Conservation (phyloP, 768 basidiomycete genomes). For the Kwoniella sp. region DNA sequence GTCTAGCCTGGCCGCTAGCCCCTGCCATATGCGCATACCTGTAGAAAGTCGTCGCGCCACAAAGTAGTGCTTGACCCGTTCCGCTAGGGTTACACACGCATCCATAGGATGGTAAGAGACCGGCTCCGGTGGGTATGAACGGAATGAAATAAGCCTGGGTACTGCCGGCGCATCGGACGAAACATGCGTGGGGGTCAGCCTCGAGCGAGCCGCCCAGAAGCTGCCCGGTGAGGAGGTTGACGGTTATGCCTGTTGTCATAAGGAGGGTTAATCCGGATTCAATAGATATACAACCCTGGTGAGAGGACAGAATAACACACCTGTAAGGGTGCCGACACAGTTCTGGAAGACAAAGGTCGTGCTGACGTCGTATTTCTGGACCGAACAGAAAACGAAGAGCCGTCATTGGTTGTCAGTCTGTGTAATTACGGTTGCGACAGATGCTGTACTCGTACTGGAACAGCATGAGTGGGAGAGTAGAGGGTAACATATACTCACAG, state of each 20-base stretch:
- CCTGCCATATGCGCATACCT: constrained; percentile 8
- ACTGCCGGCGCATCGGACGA: constrained; percentile 9
- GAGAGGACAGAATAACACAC: too few relatives aligned
- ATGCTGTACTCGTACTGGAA: too few relatives aligned
- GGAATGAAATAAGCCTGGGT: constrained; percentile 15
- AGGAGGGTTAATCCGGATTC: too few relatives aligned
- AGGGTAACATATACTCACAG: background rate
- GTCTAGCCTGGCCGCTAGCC: constrained; percentile 12
- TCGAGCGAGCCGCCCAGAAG: constrained; percentile 8
- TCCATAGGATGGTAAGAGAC: constrained; percentile 3
- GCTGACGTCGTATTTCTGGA: constrained; percentile 5
- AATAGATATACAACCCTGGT: too few relatives aligned
- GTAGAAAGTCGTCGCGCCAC: constrained; percentile 4
- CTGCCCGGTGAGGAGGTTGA: background rate
- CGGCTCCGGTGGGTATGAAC: constrained; percentile 6
- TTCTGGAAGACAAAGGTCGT: constrained; percentile 9
- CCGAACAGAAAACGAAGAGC: too few relatives aligned
- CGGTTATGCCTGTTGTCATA: too few relatives aligned
- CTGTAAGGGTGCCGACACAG: constrained; percentile 4
- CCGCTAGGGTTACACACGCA: constrained; percentile 14
- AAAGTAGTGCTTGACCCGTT: background rate
- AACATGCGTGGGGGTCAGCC: constrained; percentile 15
- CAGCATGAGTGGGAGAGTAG: too few relatives aligned
- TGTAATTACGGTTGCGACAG: too few relatives aligned
- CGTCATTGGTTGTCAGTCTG: too few relatives aligned